These are phyloP conservation scores for Ceratopteris richardii DNA, from an alignment of 75 land plant genomes.

Conservation along the genomic window DNA sequence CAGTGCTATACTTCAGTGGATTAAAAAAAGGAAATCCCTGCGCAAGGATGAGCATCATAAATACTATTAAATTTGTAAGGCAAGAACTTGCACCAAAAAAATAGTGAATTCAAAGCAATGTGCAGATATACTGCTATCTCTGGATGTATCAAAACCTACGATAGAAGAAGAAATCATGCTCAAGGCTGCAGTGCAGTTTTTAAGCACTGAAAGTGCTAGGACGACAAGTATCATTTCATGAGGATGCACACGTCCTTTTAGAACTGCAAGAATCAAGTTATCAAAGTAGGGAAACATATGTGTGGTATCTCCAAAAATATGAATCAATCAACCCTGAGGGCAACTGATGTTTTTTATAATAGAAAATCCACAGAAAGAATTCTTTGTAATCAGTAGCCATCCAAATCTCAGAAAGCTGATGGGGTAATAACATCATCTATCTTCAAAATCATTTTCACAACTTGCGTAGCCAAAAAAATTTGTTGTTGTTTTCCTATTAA, in stretches of 20 bases:
- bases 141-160: not conserved
- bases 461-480: slow-evolving; percentile 86
- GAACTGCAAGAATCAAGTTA: not conserved
- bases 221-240: not conserved
- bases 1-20: no score
- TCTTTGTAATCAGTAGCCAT: not conserved
- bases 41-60: no score
- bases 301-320: no score
- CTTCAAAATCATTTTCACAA: slow-evolving; percentile 98
- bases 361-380: not conserved
- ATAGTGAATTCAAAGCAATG: no score
- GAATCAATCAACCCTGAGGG: not conserved
- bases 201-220: not conserved
- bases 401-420: slow-evolving; percentile 12
- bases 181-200: not conserved
- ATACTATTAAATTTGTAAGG: no score
- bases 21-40: no score
- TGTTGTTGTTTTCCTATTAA: slow-evolving; percentile 97
- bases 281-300: no score
- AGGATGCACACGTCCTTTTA: no score
- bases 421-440: slow-evolving; percentile 96
- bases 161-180: not conserved
- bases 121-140: no score
- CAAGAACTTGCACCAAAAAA: no score
- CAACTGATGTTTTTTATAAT: not conserved